These are phyloP conservation scores for Chrysoporthe austroafricana DNA, from an alignment of 2,329 filamentous ascomycete genomes.

Conservation along the genomic window DNA sequence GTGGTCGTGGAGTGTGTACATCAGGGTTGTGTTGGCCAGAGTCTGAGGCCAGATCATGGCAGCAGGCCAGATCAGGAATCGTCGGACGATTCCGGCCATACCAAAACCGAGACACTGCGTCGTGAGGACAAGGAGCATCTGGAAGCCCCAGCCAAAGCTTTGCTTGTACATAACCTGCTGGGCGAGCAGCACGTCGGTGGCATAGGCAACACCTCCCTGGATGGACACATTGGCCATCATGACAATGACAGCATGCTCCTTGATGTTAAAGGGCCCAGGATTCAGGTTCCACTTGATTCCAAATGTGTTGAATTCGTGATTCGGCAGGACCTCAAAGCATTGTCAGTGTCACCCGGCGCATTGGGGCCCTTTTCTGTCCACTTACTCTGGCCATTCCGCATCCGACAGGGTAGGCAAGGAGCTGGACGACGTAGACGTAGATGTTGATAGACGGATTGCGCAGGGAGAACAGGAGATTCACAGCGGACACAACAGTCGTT, in stretches of 20 bases:
- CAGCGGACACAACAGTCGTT: slow-evolving; percentile 21
- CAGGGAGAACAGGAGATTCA: slow-evolving; percentile 25
- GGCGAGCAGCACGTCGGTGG: slow-evolving; percentile 46
- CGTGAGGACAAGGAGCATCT: slow-evolving; percentile 63
- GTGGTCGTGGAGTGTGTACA: slow-evolving; percentile 68
- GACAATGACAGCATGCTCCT: slow-evolving; percentile 39
- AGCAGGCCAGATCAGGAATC: slow-evolving; percentile 63
- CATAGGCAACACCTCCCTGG: slow-evolving; percentile 36
- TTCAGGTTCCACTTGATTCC: slow-evolving; percentile 36
- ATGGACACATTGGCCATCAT: slow-evolving; percentile 38
- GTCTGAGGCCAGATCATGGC: slow-evolving; percentile 68
- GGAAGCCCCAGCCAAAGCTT: slow-evolving; percentile 60
- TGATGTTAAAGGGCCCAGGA: slow-evolving; percentile 40
- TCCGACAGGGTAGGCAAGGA: slow-evolving; percentile 21
- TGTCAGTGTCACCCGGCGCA: not conserved
- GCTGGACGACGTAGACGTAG: slow-evolving; percentile 25
- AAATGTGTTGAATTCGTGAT: slow-evolving; percentile 33
- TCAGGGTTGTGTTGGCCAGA: slow-evolving; percentile 64
- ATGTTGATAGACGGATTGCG: slow-evolving; percentile 23
- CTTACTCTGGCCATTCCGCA: slow-evolving; percentile 21
- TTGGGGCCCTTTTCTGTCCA: not conserved
- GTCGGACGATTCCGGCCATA: slow-evolving; percentile 61
- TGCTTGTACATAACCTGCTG: slow-evolving; percentile 55
- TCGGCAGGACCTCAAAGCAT: slow-evolving; percentile 15
- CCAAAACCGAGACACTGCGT: slow-evolving; percentile 65